Evolutionary conservation across 495 filamentous ascomycete genomes (phyloP).

Genomic region (Neurospora sp.): DNA sequence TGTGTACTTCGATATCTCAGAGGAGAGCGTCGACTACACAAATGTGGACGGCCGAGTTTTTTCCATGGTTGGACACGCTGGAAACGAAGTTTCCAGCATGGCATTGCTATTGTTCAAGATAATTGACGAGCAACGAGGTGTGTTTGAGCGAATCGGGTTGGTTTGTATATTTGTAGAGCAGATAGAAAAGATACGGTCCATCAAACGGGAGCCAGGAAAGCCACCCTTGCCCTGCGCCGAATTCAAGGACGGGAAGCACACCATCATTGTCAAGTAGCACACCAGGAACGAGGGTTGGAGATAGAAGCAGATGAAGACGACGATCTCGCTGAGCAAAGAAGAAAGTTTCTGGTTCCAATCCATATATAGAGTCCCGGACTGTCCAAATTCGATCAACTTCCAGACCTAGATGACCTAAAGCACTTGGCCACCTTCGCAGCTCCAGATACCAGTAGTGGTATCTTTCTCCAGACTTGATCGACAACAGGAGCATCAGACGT

Average conservation of each 20-base stretch:
- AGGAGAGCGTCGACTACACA: not conserved
- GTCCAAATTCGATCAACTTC: not conserved
- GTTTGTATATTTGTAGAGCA: too few species aligned
- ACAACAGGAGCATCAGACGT: not conserved
- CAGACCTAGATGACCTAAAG: not conserved
- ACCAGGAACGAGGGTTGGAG: not conserved
- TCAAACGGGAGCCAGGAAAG: not conserved
- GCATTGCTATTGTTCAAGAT: not conserved
- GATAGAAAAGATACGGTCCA: not conserved
- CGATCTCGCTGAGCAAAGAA: not conserved
- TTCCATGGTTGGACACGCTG: not conserved
- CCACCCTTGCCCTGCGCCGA: not conserved
- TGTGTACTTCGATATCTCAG: not conserved
- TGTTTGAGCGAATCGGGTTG: not conserved
- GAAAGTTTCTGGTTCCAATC: not conserved
- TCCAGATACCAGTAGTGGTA: not conserved
- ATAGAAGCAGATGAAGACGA: not conserved
- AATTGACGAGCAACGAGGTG: not conserved
- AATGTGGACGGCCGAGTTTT: not conserved
- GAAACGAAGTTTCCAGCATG: rapidly evolving
- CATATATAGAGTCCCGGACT: not conserved
- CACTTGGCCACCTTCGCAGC: not conserved
- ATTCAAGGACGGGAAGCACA: not conserved
- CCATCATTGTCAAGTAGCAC: not conserved
- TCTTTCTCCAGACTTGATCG: not conserved